These are phyloP conservation scores for Hypoxylon perforatum DNA, from an alignment of 495 filamentous ascomycete species.

Conservation along the genomic window DNA sequence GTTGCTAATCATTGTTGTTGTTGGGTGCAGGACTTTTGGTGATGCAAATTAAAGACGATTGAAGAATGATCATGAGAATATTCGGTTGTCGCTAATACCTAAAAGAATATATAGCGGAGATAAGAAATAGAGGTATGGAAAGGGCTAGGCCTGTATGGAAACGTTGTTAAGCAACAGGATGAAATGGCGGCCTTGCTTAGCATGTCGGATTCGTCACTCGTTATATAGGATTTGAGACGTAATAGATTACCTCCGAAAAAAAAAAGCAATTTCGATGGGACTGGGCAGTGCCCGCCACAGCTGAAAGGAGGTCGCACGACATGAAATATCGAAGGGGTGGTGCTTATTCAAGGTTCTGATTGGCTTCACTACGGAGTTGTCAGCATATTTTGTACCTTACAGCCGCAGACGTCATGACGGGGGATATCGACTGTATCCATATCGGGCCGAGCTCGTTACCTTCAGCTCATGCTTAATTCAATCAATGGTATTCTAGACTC, in stretches of 20 bases:
- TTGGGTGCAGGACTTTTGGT: neutral
- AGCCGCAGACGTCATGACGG: too few relatives aligned
- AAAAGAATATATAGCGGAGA: neutral
- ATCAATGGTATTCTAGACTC: too few relatives aligned
- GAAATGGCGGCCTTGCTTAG: neutral
- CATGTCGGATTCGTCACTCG: neutral
- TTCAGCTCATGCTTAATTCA: too few relatives aligned
- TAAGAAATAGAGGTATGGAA: slow-evolving; percentile 9
- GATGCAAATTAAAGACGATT: neutral
- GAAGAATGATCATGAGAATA: slow-evolving; percentile 3
- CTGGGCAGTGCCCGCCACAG: neutral
- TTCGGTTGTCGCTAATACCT: too few relatives aligned
- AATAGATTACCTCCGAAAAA: neutral
- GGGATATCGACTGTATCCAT: too few relatives aligned
- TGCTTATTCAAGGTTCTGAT: neutral
- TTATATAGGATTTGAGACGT: neutral
- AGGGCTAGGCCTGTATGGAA: neutral
- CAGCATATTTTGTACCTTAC: neutral
- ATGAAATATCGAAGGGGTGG: neutral
- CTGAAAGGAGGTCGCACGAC: neutral
- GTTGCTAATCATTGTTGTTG: slow-evolving; percentile 1
- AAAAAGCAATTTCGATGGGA: neutral
- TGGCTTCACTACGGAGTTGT: neutral
- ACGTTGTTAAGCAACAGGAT: neutral
- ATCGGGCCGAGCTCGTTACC: too few relatives aligned